Conservation (phyloP, 768 basidiomycete species). For the Pisolithus microcarpus region DNA sequence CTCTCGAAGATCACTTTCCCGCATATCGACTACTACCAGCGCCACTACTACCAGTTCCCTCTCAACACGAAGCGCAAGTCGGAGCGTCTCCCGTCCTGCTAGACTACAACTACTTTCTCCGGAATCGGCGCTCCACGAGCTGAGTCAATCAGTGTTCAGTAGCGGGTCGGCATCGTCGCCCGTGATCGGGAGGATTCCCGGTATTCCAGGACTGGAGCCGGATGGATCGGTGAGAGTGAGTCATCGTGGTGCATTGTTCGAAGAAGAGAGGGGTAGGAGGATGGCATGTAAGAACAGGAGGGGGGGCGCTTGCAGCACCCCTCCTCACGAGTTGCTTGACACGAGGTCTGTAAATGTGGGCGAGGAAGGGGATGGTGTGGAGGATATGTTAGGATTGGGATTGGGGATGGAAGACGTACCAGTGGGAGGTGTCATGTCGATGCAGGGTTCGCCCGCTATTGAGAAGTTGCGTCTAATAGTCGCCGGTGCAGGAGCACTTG, state of each 20-base stretch:
- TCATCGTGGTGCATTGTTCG: background rate
- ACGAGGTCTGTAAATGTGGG: too few relatives aligned
- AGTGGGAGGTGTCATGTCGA: conserved; percentile 6
- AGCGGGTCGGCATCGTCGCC: conserved; percentile 8
- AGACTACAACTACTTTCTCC: conserved; percentile 18
- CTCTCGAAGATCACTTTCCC: conserved; percentile 41
- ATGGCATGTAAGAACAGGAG: too few relatives aligned
- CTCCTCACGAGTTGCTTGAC: too few relatives aligned
- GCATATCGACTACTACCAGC: conserved; percentile 34
- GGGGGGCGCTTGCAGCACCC: too few relatives aligned
- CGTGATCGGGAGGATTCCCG: background rate
- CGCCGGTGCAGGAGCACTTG: background rate
- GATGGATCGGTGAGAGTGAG: background rate
- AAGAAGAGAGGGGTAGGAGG: too few relatives aligned
- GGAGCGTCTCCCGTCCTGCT: conserved; percentile 36
- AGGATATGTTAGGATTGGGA: conserved; percentile 3
- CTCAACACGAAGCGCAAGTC: conserved; percentile 32
- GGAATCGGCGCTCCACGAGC: conserved; percentile 16
- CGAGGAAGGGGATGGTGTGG: background rate
- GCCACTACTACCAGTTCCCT: conserved; percentile 26
- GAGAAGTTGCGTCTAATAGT: conserved; percentile 17
- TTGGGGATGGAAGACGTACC: conserved; percentile 18
- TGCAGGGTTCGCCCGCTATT: conserved; percentile 8
- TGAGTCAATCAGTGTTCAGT: conserved; percentile 16
- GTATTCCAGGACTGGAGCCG: background rate